phyloP scores from a whole-genome alignment of 1,284 basidiomycete species.

The Porogramme epimiltina region DNA sequence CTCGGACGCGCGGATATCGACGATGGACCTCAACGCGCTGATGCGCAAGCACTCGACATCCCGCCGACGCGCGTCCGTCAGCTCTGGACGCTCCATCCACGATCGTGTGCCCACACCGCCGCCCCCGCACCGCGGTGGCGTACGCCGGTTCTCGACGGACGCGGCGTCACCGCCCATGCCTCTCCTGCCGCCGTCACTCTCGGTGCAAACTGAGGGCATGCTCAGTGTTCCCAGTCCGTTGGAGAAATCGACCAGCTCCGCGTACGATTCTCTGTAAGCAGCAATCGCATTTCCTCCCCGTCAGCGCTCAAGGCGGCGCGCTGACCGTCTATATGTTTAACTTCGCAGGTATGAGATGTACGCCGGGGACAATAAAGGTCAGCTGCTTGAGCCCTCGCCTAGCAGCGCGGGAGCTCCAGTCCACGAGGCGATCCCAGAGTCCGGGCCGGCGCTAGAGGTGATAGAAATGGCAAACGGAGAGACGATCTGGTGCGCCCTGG shows the following conservation, averaged over 20 bases:
- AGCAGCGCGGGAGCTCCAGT: slow-evolving; percentile 22
- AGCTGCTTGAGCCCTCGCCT: slow-evolving; percentile 23
- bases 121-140: slow-evolving; percentile 56
- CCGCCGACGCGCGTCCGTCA: slow-evolving; percentile 47
- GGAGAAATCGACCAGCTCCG: slow-evolving; percentile 61
- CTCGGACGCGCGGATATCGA: slow-evolving; percentile 58
- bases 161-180: slow-evolving; percentile 71
- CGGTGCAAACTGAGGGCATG: slow-evolving; percentile 46
- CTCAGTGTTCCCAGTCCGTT: slow-evolving; percentile 42
- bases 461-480: slow-evolving; percentile 82
- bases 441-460: slow-evolving; percentile 71
- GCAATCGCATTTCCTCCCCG: neutral
- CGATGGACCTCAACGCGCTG: slow-evolving; percentile 52
- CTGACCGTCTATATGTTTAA: slow-evolving; percentile 12
- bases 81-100: slow-evolving; percentile 68
- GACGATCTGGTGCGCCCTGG: slow-evolving; percentile 67
- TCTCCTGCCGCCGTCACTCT: slow-evolving; percentile 54
- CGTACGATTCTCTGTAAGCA: slow-evolving; percentile 77
- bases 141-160: slow-evolving; percentile 64
- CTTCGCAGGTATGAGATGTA: slow-evolving; percentile 76
- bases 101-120: slow-evolving; percentile 83
- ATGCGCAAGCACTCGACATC: slow-evolving; percentile 55
- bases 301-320: neutral
- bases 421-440: slow-evolving; percentile 39
- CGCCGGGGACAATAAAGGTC: slow-evolving; percentile 52